Base-by-base conservation (phyloP, 345 rosid species). In the Hirschfeldia incana region DNA sequence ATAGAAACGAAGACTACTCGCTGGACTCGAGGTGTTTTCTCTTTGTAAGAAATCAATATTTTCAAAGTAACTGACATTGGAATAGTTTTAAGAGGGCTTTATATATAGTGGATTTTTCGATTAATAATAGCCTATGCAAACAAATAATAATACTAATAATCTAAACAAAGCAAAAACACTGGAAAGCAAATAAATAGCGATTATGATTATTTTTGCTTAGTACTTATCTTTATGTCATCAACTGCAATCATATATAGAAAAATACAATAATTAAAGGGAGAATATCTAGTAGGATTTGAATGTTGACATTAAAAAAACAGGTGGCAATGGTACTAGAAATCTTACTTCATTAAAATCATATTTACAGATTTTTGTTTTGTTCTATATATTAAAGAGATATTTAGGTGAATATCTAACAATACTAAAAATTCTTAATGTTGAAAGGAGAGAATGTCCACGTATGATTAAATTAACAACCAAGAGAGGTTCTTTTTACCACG, bases 281-380 rank as follows among this genome's bases (percentile, higher is more conserved):
- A 30, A 73, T 44, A 63, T 73, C 76, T 46, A 44, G 3, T 11
- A 73, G 30, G 21, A 46, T 46, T 44, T 63, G 12, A 44, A 10
- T 3, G 16, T 46, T 6, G 12, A 60, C 30, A 39, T 16, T 12
- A 28, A 32, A 34, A 72, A 13, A 39, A 2, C 39, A 28, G 39
- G 6, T 71, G 37, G 27, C 21, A 21, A 21, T 21, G 21, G 21
- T 21, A 21, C 21, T 21, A 21, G 21, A 21, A 21, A 21, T 21
- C 21, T 21, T 21, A 21, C 21, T 21, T 21, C 21, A 21, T 21
- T 21, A 21, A 21, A 21, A 21, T 21, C 21, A 21, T 21, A 21
- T 21, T 21, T 21, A 21, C 21, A 21, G 21, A 21, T 21, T 21
- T 21, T 21, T 21, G 21, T 21, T 21, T 21, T 21, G 21, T 21